These are phyloP conservation scores for Tephrocybe sp. DNA, from an alignment of 768 basidiomycete species.

Conservation along the genomic window DNA sequence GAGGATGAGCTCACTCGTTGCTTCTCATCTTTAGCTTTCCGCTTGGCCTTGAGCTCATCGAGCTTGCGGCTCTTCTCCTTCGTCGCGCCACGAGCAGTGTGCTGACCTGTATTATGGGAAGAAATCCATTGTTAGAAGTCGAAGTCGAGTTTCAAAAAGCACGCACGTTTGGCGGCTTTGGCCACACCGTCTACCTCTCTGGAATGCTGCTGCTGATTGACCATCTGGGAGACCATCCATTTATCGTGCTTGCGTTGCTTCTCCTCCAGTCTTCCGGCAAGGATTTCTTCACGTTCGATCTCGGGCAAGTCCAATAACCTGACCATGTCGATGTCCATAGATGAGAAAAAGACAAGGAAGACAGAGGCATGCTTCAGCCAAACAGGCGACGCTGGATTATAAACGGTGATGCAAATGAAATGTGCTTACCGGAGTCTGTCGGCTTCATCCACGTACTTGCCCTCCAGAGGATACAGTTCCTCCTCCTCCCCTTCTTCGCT, in stretches of 20 bases:
- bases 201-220: conserved; percentile 56
- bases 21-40: conserved; percentile 89
- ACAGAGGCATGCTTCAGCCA: conserved; percentile 23
- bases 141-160: background rate
- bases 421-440: conserved; percentile 77
- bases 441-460: conserved; percentile 82
- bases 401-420: conserved; percentile 18
- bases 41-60: conserved; percentile 82
- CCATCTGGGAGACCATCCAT: conserved; percentile 70
- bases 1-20: conserved; percentile 57
- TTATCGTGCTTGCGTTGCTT: conserved; percentile 75
- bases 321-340: conserved; percentile 15
- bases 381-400: conserved; percentile 25
- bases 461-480: conserved; percentile 88
- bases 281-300: conserved; percentile 84
- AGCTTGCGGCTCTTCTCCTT: conserved; percentile 80
- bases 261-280: conserved; percentile 80
- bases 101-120: conserved; percentile 55
- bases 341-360: conserved; percentile 18
- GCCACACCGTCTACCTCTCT: conserved; percentile 58
- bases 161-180: conserved; percentile 77
- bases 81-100: conserved; percentile 68
- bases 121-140: too few relatives aligned
- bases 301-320: conserved; percentile 84
- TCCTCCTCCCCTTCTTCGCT: conserved; percentile 55